Evolutionary conservation across 2,329 filamentous ascomycete species (phyloP), one percentile per base, ranked within the genome.

Genomic region (Stromatinia cepivora): DNA sequence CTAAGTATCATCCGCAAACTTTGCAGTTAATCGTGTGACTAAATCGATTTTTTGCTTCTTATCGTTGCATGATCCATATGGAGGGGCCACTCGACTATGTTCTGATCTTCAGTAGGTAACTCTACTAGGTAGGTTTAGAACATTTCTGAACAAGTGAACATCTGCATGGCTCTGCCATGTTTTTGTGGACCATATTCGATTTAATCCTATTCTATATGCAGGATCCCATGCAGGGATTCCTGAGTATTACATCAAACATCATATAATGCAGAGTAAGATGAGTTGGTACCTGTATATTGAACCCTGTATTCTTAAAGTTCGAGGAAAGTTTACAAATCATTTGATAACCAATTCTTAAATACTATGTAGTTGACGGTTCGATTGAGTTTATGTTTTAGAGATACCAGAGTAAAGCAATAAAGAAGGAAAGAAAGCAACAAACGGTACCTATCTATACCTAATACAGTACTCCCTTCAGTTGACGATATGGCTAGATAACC

Each of bases 161-260:
- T 36, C 20, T 50, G 59, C 59, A 57, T 22, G 54, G 54, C 57
- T 57, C 22, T 58, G 56, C 56, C 61, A 63, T 63, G 46, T 52
- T 63, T 63, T 52, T 63, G 61, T 63, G 61, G 46, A 63, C n/a
- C 46, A 9, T 11, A 63, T 50, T 25, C 20, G 11, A 25, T 46
- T 36, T 63, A 36, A 63, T 52, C 13, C 4, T 25, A 62, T 45
- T 61, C 34, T n/a, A n/a, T 61, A 46, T 64, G 61, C 61, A 64
- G 61, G 61, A 64, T 64, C 61, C 46, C 45, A 52, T 52, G 22
- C 61, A 64, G 46, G 61, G 61, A 52, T 64, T 39, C 34, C 10
- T 39, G 3, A 52, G 61, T 28, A 63, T 63, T 20, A 63, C 28
- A 25, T 50, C 45, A 63, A 62, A 25, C 59, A 39, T 52, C 61